A percentile compares a stretch with the other conserved stretches of the same genome.
Evolutionary conservation across 768 basidiomycete genomes (phyloP).

Genomic region (Krasilnikovozyma curviuscula): DNA sequence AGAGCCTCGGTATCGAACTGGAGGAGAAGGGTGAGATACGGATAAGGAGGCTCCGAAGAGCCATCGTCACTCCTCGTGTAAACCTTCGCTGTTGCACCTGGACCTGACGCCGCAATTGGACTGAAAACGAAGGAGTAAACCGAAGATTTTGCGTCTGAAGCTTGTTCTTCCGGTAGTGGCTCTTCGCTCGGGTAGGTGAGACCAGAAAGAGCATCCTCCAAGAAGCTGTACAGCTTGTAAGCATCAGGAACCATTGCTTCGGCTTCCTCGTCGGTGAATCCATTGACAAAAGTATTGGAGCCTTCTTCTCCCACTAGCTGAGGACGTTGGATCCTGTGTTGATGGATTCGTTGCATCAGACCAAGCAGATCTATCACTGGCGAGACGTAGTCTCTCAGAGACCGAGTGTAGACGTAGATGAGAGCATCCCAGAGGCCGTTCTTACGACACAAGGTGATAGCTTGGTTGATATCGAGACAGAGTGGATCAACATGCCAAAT

Average conservation of each 20-base stretch:
- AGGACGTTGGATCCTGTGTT: slow-evolving; percentile 28
- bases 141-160: slow-evolving; percentile 45
- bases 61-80: slow-evolving; percentile 57
- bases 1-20: slow-evolving; percentile 84
- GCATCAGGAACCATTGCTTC: slow-evolving; percentile 51
- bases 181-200: slow-evolving; percentile 71
- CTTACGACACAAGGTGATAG: slow-evolving; percentile 62
- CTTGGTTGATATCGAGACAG: slow-evolving; percentile 83
- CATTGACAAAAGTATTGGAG: too few relatives aligned
- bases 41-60: slow-evolving; percentile 64
- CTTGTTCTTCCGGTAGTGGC: slow-evolving; percentile 44
- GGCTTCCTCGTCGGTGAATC: slow-evolving; percentile 25
- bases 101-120: slow-evolving; percentile 57
- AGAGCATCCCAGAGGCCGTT: slow-evolving; percentile 79
- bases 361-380: slow-evolving; percentile 69
- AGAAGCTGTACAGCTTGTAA: slow-evolving; percentile 79
- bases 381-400: slow-evolving; percentile 68
- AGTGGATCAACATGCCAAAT: slow-evolving; percentile 92
- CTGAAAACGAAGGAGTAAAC: slow-evolving; percentile 72
- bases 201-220: slow-evolving; percentile 61
- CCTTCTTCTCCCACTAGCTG: slow-evolving; percentile 14
- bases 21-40: slow-evolving; percentile 65
- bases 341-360: slow-evolving; percentile 51
- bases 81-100: slow-evolving; percentile 51
- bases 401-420: slow-evolving; percentile 79